phyloP scores from a whole-genome alignment of 352 stramenopile species.

The Globisporangium viniferum region DNA sequence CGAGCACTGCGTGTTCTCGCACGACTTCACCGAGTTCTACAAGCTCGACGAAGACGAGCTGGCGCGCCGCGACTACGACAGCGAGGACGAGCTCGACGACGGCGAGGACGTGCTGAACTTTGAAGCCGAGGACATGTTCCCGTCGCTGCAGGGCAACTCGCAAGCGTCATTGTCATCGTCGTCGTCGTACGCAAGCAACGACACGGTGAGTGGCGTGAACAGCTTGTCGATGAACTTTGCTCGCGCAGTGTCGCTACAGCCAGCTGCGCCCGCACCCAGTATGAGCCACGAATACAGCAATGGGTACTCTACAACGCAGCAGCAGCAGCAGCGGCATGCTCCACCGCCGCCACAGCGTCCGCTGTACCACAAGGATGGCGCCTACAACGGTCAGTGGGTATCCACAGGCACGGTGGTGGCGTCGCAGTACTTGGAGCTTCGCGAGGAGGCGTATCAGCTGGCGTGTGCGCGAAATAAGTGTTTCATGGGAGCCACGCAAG shows the following conservation, averaged over 20 bases:
- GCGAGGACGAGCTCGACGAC: constrained; percentile 66
- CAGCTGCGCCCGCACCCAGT: constrained; percentile 7
- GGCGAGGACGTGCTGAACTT: constrained; percentile 46
- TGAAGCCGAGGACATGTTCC: constrained; percentile 77
- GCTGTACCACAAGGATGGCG: constrained; percentile 58
- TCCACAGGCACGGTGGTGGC: constrained; percentile 53
- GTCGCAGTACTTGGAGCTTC: constrained; percentile 72
- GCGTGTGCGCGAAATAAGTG: constrained; percentile 83
- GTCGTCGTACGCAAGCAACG: constrained; percentile 7
- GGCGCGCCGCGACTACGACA: constrained; percentile 63
- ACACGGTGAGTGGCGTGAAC: constrained; percentile 7
- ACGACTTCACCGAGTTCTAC: constrained; percentile 79
- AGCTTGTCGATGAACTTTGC: constrained; percentile 77
- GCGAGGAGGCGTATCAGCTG: constrained; percentile 76
- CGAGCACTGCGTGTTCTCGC: constrained; percentile 78
- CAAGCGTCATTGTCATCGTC: background rate
- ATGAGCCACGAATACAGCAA: constrained; percentile 13
- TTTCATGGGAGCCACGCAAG: constrained; percentile 84
- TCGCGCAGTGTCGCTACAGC: constrained; percentile 63
- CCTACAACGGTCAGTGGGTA: constrained; percentile 52
- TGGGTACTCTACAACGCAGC: constrained; percentile 16
- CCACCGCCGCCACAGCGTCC: constrained; percentile 28
- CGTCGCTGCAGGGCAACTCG: constrained; percentile 48
- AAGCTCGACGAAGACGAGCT: constrained; percentile 44
- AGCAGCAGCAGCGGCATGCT: background rate